Evolutionary conservation across 768 basidiomycete genomes (phyloP).

Genomic region (Boletus edulis): DNA sequence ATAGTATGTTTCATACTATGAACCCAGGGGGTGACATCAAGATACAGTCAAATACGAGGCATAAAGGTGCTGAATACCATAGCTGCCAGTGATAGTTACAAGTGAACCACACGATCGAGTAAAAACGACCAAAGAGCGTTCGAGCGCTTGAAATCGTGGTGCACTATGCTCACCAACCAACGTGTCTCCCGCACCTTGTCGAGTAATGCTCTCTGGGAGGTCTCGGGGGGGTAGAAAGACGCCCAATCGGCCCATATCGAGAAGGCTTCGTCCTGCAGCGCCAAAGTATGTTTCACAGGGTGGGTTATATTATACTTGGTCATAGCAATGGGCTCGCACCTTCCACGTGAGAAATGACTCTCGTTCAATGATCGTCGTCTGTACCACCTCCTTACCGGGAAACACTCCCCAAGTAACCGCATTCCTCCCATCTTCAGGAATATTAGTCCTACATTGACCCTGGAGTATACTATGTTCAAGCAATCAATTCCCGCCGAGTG

Average conservation of each 20-base stretch:
- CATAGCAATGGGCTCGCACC: slow-evolving; percentile 44
- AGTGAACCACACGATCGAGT: slow-evolving; percentile 34
- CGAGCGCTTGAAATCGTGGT: slow-evolving; percentile 86
- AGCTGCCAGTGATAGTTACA: neutral
- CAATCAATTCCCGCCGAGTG: neutral
- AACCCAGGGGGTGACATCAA: too few species aligned
- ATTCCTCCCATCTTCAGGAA: slow-evolving; percentile 76
- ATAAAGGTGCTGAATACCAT: neutral
- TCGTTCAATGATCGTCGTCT: slow-evolving; percentile 94
- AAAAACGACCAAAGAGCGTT: slow-evolving; percentile 86
- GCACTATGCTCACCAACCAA: slow-evolving; percentile 91
- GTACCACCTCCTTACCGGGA: slow-evolving; percentile 92
- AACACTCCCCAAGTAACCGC: slow-evolving; percentile 99
- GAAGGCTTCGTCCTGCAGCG: slow-evolving; percentile 86
- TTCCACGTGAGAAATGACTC: slow-evolving; percentile 97
- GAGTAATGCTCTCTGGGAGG: slow-evolving; percentile 69
- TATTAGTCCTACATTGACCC: slow-evolving; percentile 81
- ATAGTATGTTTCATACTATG: too few species aligned
- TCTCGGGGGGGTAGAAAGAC: slow-evolving; percentile 74
- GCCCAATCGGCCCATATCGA: slow-evolving; percentile 97
- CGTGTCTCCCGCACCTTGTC: slow-evolving; percentile 66
- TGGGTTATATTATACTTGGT: neutral
- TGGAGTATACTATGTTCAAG: slow-evolving; percentile 23
- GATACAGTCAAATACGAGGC: too few species aligned
- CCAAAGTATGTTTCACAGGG: slow-evolving; percentile 2